phyloP scores from a whole-genome alignment of 768 basidiomycete genomes.

The Naganishia kalamii region DNA sequence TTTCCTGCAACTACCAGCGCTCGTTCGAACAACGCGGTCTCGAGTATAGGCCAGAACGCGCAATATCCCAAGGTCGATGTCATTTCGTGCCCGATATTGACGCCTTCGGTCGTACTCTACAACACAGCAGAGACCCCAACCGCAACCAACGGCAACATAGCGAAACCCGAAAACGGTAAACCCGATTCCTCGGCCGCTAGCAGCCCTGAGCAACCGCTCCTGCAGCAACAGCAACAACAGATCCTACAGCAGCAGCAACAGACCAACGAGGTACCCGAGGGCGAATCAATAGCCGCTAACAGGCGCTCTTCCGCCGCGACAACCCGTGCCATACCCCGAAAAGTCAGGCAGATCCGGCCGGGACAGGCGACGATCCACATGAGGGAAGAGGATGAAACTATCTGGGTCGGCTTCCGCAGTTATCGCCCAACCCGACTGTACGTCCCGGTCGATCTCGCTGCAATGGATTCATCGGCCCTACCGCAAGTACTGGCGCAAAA shows the following conservation, averaged over 20 bases:
- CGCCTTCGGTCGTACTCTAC: slow-evolving; percentile 6
- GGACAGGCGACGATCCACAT: slow-evolving; percentile 16
- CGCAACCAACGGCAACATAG: not conserved
- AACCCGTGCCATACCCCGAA: not conserved
- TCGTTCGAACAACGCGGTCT: not conserved
- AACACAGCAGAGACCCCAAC: not conserved
- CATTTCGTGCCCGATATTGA: slow-evolving; percentile 9
- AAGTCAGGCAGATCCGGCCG: not conserved
- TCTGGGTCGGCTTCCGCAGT: slow-evolving; percentile 17
- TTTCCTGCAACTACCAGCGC: slow-evolving; percentile 1
- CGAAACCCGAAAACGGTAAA: not conserved
- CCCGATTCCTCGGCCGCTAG: slow-evolving; percentile 14
- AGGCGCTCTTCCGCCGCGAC: not conserved
- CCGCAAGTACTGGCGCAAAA: not conserved
- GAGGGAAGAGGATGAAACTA: slow-evolving; percentile 16
- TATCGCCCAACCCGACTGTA: slow-evolving; percentile 1
- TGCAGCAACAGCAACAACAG: slow-evolving; percentile 13
- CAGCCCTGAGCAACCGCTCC: slow-evolving; percentile 6
- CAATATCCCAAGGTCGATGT: slow-evolving; percentile 12
- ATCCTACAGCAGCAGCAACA: slow-evolving; percentile 10
- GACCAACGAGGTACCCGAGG: not conserved
- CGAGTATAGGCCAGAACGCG: not conserved
- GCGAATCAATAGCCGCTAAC: not conserved
- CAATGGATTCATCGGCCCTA: not conserved
- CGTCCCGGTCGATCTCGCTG: not conserved